These are phyloP conservation scores for Solanum dulcamara DNA, from an alignment of 257 asterid species.

Conservation along the genomic window DNA sequence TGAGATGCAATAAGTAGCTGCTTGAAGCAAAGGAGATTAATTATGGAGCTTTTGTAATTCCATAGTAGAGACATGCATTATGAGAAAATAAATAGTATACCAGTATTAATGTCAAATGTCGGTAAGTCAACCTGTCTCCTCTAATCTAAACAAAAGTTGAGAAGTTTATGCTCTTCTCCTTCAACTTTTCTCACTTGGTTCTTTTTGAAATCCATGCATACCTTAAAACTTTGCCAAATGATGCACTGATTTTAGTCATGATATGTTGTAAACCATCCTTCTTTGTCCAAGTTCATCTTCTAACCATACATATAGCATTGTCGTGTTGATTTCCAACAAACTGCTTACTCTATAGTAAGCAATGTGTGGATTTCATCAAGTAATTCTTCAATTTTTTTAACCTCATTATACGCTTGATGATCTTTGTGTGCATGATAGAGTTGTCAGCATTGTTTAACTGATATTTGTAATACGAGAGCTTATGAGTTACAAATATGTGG, in stretches of 20 bases:
- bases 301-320: not conserved
- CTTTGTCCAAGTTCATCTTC: not conserved
- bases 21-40: not conserved
- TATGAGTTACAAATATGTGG: not conserved
- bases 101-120: not conserved
- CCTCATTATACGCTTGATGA: not conserved
- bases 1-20: not conserved
- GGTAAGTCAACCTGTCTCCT: not conserved
- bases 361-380: not conserved
- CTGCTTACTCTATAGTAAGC: not conserved
- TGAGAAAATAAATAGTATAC: not conserved
- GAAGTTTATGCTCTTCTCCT: not conserved
- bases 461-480: not conserved
- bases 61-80: not conserved
- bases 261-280: not conserved
- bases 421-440: not conserved
- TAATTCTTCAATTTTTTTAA: not conserved
- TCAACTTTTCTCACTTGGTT: not conserved
- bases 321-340: not conserved
- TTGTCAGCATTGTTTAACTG: not conserved
- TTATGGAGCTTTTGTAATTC: not conserved
- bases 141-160: not conserved
- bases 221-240: not conserved
- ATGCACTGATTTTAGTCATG: not conserved
- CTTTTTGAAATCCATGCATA: not conserved